These are phyloP conservation scores for Oryza longistaminata DNA, from an alignment of 176 grass and related monocot species.

Conservation along the genomic window DNA sequence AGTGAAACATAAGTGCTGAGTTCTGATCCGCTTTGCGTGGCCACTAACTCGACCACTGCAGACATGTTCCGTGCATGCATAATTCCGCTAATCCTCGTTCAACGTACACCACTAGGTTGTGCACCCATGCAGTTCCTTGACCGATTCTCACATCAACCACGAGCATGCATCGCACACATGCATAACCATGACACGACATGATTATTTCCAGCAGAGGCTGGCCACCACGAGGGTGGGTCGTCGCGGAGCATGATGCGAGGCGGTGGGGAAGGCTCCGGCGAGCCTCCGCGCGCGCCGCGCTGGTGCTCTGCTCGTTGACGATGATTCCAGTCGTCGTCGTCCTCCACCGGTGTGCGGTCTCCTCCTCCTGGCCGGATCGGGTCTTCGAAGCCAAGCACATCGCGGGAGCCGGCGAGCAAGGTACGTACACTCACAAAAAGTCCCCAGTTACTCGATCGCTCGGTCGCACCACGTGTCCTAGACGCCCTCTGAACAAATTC, in stretches of 20 bases:
- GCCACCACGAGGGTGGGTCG: too few species aligned
- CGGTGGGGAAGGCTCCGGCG: constrained; percentile 33
- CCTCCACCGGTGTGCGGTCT: constrained; percentile 27
- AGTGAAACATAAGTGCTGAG: neutral
- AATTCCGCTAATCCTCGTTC: too few species aligned
- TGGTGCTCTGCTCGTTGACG: constrained; percentile 38
- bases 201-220: neutral
- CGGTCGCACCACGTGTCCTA: too few species aligned
- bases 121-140: neutral
- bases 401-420: neutral
- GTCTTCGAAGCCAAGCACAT: neutral
- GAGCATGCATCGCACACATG: neutral
- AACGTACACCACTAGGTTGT: too few species aligned
- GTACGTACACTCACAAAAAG: neutral
- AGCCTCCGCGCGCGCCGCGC: constrained; percentile 33
- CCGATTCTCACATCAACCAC: neutral
- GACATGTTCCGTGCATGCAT: neutral
- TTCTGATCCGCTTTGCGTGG: neutral
- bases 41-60: neutral
- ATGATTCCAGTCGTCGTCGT: constrained; percentile 34
- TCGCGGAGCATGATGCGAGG: too few species aligned
- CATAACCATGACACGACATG: neutral
- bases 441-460: too few species aligned
- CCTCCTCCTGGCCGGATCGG: constrained; percentile 29
- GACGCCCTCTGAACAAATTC: too few species aligned